These are phyloP conservation scores for Mariannaea sp. DNA, from an alignment of 2,329 filamentous ascomycete genomes.

Conservation along the genomic window DNA sequence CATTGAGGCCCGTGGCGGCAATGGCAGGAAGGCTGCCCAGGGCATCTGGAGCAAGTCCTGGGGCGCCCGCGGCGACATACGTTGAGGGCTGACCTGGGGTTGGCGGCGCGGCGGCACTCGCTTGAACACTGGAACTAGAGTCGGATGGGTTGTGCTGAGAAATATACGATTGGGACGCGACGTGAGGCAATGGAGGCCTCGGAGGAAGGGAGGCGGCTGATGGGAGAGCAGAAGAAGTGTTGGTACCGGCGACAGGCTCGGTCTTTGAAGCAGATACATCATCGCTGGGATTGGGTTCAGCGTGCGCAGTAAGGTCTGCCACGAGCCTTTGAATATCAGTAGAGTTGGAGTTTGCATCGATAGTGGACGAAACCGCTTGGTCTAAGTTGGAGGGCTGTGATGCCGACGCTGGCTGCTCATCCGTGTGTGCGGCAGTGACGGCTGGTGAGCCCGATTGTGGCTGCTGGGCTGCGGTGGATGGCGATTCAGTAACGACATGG, in stretches of 20 bases:
- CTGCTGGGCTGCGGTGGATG: slow-evolving; percentile 33
- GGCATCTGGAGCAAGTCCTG: slow-evolving; percentile 41
- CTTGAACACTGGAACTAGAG: slow-evolving; percentile 39
- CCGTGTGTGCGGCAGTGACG: slow-evolving; percentile 35
- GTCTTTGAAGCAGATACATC: slow-evolving; percentile 36
- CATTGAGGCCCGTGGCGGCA: slow-evolving; percentile 38
- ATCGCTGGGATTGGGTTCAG: slow-evolving; percentile 40
- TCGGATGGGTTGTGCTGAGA: slow-evolving; percentile 45
- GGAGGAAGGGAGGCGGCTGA: slow-evolving; percentile 52
- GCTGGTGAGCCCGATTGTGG: slow-evolving; percentile 31
- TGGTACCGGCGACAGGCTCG: slow-evolving; percentile 36
- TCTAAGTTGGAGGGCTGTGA: slow-evolving; percentile 33
- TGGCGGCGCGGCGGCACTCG: slow-evolving; percentile 38
- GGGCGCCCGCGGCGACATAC: slow-evolving; percentile 41
- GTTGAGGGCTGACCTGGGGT: slow-evolving; percentile 42
- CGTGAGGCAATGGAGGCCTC: slow-evolving; percentile 50
- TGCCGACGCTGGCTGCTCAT: slow-evolving; percentile 28
- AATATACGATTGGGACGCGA: slow-evolving; percentile 44
- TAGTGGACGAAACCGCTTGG: slow-evolving; percentile 33
- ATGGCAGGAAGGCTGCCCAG: slow-evolving; percentile 40
- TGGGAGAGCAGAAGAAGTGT: slow-evolving; percentile 44
- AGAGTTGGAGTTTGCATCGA: slow-evolving; percentile 37
- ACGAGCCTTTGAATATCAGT: slow-evolving; percentile 47
- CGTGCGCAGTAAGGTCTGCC: slow-evolving; percentile 47
- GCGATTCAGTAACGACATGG: slow-evolving; percentile 42